phyloP scores from a whole-genome alignment of 495 filamentous ascomycete species.

The Ramalina peruviana region DNA sequence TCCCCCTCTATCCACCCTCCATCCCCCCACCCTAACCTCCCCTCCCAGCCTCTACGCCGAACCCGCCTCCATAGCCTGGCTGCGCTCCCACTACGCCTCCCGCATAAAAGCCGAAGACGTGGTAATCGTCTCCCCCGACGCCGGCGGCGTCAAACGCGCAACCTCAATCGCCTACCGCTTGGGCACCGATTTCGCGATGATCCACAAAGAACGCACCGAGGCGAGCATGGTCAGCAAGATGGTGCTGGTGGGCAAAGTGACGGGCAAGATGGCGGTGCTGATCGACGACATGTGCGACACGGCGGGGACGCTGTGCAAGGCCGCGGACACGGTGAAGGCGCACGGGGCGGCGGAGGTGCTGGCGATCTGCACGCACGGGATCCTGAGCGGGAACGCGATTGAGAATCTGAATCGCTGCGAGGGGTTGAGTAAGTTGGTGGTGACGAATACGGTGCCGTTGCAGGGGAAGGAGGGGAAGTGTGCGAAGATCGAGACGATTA shows the following conservation, averaged over 20 bases:
- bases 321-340: slow-evolving; percentile 78
- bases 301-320: slow-evolving; percentile 87
- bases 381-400: slow-evolving; percentile 82
- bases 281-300: slow-evolving; percentile 92
- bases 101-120: slow-evolving; percentile 72
- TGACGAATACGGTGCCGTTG: slow-evolving; percentile 95
- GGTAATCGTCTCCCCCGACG: slow-evolving; percentile 93
- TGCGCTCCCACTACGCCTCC: slow-evolving; percentile 48
- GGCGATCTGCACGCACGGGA: slow-evolving; percentile 93
- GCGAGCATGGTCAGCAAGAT: slow-evolving; percentile 94
- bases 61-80: slow-evolving; percentile 57
- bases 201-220: slow-evolving; percentile 71
- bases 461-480: slow-evolving; percentile 68
- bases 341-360: slow-evolving; percentile 80
- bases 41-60: slow-evolving; percentile 63
- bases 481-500: slow-evolving; percentile 72
- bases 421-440: slow-evolving; percentile 60
- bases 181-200: slow-evolving; percentile 90
- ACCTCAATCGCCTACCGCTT: slow-evolving; percentile 94
- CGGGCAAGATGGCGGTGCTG: slow-evolving; percentile 54
- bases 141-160: slow-evolving; percentile 90
- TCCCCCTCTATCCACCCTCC: too few relatives aligned
- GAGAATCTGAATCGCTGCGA: slow-evolving; percentile 75
- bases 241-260: slow-evolving; percentile 61
- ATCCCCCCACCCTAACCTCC: background rate